Base-by-base conservation (phyloP, 768 basidiomycete genomes). In the Imleria badia region DNA sequence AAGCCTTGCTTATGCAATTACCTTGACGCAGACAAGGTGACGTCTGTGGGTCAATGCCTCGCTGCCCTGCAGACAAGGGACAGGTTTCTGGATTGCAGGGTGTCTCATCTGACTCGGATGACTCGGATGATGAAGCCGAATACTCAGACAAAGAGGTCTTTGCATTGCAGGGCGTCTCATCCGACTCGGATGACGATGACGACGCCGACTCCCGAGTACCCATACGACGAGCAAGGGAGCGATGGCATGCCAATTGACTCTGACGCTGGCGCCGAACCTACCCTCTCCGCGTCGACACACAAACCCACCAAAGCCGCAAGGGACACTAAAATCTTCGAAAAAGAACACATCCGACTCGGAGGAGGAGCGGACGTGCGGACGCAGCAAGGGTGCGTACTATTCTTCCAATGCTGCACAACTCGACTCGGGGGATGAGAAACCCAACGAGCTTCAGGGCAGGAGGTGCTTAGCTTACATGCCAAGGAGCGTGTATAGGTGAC, bases 351-450 rank as follows among this genome's bases (percentile, higher is more conserved):
- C 60, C 30, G 65, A 61, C 41, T 65, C 67, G 2, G 72, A 71
- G 47, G 81, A 81, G 55, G 83, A 81, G n/a, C n/a, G n/a, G 70
- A 82, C 80, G 1, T 98, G 94, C 94, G 94, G 94, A 12, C 78
- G 76, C 55, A 82, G 84, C 58, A 87, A 86, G 71, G 78, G 83
- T 36, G 86, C 83, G 5, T 98, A 95, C 72, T 96, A 96, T 66
- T 83, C 91, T 5, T 90, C 89, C 5, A 93, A 92, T 68, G 91
- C 89, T 31, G 86, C 78, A 33, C 75, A 89, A 51, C 74, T 92
- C 35, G 91, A 91, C 48, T 87, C 87, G 35, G 90, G 91, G 61
- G 87, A 95, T 58, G 94, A 96, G n/a, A n/a, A n/a, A n/a, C n/a
- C 85, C 31, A 82, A 90, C 64, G 87, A 89, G 60, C 73, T 96